A percentile compares a stretch with the other conserved stretches of the same genome.
phyloP scores from a whole-genome alignment of 345 rosid genomes.

The Cardamine resedifolia region DNA sequence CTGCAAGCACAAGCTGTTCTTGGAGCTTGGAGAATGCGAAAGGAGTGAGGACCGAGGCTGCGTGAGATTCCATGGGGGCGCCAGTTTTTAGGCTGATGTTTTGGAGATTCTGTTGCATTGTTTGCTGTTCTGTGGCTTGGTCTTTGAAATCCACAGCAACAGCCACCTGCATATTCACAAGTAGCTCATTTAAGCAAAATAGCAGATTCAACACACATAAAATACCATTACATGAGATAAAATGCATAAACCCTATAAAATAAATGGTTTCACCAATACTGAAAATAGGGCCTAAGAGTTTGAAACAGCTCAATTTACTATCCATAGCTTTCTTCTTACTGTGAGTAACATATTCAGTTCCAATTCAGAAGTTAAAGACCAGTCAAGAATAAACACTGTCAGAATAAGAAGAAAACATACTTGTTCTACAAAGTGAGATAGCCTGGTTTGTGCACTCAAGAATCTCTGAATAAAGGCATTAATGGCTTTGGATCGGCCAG shows the following conservation, averaged over 20 bases:
- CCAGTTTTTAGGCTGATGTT: conserved; percentile 87
- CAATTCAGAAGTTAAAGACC: neutral
- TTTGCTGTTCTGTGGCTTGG: conserved; percentile 94
- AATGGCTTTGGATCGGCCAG: conserved; percentile 78
- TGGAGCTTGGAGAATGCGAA: conserved; percentile 96
- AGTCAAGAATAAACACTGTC: conserved; percentile 5
- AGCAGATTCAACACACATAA: conserved; percentile 1
- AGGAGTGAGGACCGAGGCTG: conserved; percentile 83
- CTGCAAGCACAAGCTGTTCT: conserved; percentile 91
- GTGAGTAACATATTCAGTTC: conserved; percentile 4
- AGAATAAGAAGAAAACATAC: conserved; percentile 45
- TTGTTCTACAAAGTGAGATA: conserved; percentile 91
- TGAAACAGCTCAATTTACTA: conserved; percentile 3
- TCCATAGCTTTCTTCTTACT: neutral
- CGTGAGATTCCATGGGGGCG: conserved; percentile 95
- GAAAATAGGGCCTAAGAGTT: conserved; percentile 1
- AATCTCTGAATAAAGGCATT: conserved; percentile 93
- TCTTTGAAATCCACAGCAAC: conserved; percentile 90
- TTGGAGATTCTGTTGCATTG: conserved; percentile 95
- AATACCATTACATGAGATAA: too few relatives aligned
- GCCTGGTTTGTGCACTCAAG: conserved; percentile 83
- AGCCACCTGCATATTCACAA: conserved; percentile 56
- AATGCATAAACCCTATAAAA: neutral
- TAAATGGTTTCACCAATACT: neutral
- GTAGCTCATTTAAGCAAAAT: neutral